These are phyloP conservation scores for Stromatinia cepivora DNA, from an alignment of 2,329 filamentous ascomycete genomes.

Conservation along the genomic window DNA sequence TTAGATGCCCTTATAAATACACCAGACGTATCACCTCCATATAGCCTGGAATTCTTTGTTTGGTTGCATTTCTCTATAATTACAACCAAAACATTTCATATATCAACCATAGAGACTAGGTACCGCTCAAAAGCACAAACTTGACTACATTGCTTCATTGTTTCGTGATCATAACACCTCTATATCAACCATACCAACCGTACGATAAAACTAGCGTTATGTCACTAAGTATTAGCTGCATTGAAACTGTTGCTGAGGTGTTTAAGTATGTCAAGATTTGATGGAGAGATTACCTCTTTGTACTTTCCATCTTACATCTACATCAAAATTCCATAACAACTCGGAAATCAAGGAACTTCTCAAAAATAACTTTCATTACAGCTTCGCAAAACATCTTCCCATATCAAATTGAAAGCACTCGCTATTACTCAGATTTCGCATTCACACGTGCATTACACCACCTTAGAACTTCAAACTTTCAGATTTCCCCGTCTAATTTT, in stretches of 20 bases:
- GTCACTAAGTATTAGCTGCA: neutral
- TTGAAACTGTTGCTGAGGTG: neutral
- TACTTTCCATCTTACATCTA: neutral
- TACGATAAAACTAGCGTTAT: neutral
- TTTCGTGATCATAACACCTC: neutral
- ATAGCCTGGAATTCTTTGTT: accelerated
- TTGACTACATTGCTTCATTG: accelerated
- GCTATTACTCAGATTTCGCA: too few species aligned
- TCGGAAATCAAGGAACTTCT: neutral
- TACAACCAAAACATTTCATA: neutral
- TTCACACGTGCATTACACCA: neutral
- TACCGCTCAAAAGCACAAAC: neutral
- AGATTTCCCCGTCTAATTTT: neutral
- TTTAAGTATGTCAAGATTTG: neutral
- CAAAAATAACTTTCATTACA: neutral
- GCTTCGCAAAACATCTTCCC: accelerated
- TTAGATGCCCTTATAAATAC: neutral
- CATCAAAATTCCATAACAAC: neutral
- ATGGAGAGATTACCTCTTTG: accelerated
- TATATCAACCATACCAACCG: neutral
- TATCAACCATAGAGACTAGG: too few species aligned
- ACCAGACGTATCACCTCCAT: accelerated
- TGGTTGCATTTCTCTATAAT: too few species aligned
- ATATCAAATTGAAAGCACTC: too few species aligned
- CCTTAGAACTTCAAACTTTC: accelerated